A percentile compares a stretch with the other conserved stretches of the same genome.
Evolutionary conservation across 257 asterid species (phyloP).

Genomic region (Solanum megistacrolobum): DNA sequence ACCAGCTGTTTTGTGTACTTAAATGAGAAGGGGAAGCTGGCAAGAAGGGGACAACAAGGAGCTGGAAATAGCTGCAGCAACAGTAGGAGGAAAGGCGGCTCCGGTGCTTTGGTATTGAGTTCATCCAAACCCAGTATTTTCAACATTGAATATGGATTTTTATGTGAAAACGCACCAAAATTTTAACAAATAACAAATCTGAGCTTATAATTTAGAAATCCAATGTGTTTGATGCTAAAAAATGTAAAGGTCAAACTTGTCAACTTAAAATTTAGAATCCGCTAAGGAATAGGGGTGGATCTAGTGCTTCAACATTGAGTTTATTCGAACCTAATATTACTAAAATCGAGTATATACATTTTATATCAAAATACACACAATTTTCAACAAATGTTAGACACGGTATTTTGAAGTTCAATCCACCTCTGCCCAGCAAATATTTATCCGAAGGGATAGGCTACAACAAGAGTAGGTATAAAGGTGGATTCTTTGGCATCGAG

Average conservation of each 20-base stretch:
- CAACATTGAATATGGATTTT: background rate
- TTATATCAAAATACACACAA: no score
- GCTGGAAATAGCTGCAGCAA: background rate
- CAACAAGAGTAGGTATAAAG: background rate
- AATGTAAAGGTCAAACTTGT: background rate
- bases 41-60: background rate
- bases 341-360: no score
- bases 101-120: background rate
- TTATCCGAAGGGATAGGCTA: background rate
- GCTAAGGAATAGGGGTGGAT: background rate
- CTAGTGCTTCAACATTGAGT: background rate
- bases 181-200: background rate
- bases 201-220: background rate
- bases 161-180: background rate
- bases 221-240: background rate
- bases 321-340: no score
- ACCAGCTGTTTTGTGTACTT: background rate
- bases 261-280: background rate
- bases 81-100: background rate
- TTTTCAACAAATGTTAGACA: no score
- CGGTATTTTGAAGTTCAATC: background rate
- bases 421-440: background rate
- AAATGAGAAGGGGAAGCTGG: background rate
- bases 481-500: background rate
- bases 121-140: background rate